phyloP scores from a whole-genome alignment of 768 basidiomycete species.

The Leucosporidium yakuticum region DNA sequence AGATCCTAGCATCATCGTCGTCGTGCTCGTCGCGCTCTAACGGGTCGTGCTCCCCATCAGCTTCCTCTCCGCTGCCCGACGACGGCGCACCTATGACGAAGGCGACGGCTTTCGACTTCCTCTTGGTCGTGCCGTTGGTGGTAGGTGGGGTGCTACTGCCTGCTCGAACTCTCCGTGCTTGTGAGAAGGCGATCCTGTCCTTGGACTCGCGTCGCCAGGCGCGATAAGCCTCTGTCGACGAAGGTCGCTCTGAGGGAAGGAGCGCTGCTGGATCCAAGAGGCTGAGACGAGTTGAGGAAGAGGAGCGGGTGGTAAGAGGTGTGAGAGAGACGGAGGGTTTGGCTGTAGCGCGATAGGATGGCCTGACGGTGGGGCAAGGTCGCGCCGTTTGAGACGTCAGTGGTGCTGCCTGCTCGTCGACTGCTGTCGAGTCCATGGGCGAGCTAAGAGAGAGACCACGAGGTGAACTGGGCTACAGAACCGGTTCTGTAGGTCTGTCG shows the following conservation, averaged over 20 bases:
- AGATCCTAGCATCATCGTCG: neutral
- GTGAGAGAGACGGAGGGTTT: neutral
- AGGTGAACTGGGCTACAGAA: too few species aligned
- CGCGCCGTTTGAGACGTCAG: too few species aligned
- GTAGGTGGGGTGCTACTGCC: neutral
- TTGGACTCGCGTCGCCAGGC: constrained; percentile 1
- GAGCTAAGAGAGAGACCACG: too few species aligned
- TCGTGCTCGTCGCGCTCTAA: neutral
- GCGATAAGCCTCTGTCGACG: neutral
- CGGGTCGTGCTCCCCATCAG: constrained; percentile 6
- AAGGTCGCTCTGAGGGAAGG: neutral
- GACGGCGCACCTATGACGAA: constrained; percentile 22
- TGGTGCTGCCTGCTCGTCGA: too few species aligned
- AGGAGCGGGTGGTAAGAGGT: neutral
- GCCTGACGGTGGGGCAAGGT: too few species aligned
- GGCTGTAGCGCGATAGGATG: neutral
- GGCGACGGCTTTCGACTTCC: constrained; percentile 19
- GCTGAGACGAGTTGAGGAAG: neutral
- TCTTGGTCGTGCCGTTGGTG: constrained; percentile 5
- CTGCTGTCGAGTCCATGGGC: too few species aligned
- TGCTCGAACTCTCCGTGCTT: neutral
- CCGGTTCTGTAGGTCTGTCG: too few species aligned
- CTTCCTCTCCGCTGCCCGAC: constrained; percentile 19
- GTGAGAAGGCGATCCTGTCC: neutral
- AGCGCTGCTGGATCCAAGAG: neutral